Percentiles rank a stretch among this genome's conserved stretches.
phyloP scores from a whole-genome alignment of 331 rosid genomes.

The Malus hybrid region DNA sequence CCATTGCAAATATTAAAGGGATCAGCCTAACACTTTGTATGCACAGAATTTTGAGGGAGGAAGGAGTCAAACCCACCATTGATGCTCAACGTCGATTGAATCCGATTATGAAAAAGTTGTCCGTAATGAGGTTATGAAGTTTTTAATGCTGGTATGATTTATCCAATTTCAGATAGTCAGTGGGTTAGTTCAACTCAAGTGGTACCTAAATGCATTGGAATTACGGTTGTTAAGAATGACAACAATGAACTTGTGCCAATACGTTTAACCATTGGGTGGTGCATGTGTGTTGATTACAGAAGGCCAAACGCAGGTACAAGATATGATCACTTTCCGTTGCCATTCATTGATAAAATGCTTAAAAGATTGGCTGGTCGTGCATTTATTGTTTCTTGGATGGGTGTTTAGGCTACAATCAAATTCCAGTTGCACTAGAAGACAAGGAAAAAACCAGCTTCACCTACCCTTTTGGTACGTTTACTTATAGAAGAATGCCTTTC shows the following conservation, averaged over 20 bases:
- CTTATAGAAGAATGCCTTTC: not conserved
- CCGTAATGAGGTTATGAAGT: too few relatives aligned
- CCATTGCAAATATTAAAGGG: too few relatives aligned
- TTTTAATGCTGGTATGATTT: not conserved
- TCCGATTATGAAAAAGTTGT: too few relatives aligned
- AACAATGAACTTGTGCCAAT: not conserved
- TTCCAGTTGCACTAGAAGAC: too few relatives aligned
- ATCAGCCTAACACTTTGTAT: too few relatives aligned
- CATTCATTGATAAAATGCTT: not conserved
- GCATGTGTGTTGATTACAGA: not conserved
- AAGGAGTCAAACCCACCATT: too few relatives aligned
- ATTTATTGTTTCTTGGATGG: not conserved
- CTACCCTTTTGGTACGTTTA: not conserved
- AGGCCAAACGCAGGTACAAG: not conserved
- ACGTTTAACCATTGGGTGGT: too few relatives aligned
- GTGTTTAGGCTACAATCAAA: too few relatives aligned
- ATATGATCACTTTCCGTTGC: not conserved
- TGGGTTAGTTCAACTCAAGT: not conserved
- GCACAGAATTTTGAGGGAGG: too few relatives aligned
- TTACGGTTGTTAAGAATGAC: not conserved
- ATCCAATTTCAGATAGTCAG: not conserved
- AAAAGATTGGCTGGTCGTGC: not conserved
- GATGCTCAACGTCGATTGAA: too few relatives aligned
- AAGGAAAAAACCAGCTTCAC: not conserved
- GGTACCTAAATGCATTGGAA: not conserved